phyloP scores from a whole-genome alignment of 306 rosid species.

The Fragaria ananassa region DNA sequence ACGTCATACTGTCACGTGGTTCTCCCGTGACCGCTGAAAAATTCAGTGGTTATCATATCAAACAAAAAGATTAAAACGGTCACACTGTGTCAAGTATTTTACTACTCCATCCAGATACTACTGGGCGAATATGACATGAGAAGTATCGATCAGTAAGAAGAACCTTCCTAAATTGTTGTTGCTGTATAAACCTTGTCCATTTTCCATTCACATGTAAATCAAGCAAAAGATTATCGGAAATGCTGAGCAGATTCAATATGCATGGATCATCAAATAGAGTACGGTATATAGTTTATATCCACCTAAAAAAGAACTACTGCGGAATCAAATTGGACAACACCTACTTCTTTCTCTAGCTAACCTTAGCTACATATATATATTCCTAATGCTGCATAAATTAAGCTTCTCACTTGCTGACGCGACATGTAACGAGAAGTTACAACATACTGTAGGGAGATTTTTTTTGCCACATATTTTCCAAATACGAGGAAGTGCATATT shows the following conservation, averaged over 20 bases:
- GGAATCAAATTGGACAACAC: neutral
- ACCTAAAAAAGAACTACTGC: neutral
- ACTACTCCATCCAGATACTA: no score
- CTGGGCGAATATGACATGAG: no score
- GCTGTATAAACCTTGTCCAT: no score
- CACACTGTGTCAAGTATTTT: no score
- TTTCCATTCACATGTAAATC: no score
- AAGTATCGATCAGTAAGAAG: no score
- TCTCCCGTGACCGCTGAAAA: no score
- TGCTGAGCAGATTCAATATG: neutral
- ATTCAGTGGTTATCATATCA: no score
- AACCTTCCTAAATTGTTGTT: no score
- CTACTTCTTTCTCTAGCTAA: neutral
- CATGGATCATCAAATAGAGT: neutral
- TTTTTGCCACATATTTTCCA: neutral
- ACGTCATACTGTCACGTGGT: no score
- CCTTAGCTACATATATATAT: neutral
- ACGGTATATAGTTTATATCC: neutral
- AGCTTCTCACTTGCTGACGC: slow-evolving; percentile 1
- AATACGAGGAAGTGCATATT: neutral
- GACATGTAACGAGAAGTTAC: neutral
- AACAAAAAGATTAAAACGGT: no score
- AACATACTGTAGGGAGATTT: neutral
- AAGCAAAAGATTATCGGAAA: no score
- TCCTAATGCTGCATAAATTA: neutral